Conservation (phyloP, 805 yeast genomes). For the Zygoascus ofunaensis region DNA sequence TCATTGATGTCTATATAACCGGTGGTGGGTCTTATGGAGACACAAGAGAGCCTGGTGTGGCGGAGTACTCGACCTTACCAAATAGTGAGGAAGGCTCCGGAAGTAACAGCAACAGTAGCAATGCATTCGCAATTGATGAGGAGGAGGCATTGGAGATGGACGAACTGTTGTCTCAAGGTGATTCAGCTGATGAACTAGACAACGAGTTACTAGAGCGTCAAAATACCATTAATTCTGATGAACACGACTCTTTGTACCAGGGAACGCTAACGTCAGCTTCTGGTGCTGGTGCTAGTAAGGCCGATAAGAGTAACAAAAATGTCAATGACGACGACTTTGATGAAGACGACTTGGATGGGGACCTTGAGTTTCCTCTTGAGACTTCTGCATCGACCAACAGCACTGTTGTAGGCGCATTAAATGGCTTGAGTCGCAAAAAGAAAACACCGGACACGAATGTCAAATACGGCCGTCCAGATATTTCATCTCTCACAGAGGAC, state of each 20-base stretch:
- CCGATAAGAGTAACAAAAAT: constrained; percentile 9
- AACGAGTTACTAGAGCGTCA: not conserved
- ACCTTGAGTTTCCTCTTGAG: not conserved
- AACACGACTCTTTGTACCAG: constrained; percentile 3
- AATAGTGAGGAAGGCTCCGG: constrained; percentile 1
- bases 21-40: constrained; percentile 24
- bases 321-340: not conserved
- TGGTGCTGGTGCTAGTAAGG: not conserved
- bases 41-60: not conserved
- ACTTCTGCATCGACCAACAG: not conserved
- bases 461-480: constrained; percentile 17
- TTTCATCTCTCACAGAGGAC: constrained; percentile 6
- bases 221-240: not conserved
- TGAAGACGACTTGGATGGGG: constrained; percentile 1
- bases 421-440: not conserved
- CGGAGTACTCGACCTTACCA: not conserved
- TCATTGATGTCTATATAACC: constrained; percentile 41
- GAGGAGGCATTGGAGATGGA: constrained; percentile 16
- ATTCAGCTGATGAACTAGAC: not conserved
- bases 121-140: constrained; percentile 2
- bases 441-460: not conserved
- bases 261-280: not conserved
- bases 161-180: constrained; percentile 11
- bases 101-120: constrained; percentile 8
- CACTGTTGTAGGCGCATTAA: not conserved